Conservation (phyloP, 495 filamentous ascomycete genomes). For the Neurospora sp. region DNA sequence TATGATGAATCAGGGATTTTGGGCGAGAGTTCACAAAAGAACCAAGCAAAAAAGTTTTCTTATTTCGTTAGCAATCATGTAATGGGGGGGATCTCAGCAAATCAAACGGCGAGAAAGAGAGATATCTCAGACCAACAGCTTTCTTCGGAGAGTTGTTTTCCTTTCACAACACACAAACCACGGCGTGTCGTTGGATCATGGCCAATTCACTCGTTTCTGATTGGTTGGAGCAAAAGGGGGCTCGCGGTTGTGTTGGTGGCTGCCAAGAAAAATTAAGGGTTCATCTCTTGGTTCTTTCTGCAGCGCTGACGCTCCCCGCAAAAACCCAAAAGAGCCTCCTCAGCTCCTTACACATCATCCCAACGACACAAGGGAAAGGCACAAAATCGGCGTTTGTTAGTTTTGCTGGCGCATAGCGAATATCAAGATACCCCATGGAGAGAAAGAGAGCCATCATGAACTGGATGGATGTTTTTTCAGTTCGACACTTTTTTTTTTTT, state of each 20-base stretch:
- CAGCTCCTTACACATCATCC: not conserved
- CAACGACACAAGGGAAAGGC: not conserved
- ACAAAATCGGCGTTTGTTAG: not conserved
- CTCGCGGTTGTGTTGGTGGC: not conserved
- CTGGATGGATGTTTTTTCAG: not conserved
- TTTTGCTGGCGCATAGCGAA: not conserved
- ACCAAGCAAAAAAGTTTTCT: not conserved
- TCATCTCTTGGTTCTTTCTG: not conserved
- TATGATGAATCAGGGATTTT: not conserved
- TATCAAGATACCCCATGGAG: not conserved
- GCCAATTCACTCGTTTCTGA: not conserved
- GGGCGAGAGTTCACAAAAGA: not conserved
- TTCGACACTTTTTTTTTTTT: not conserved
- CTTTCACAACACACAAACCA: not conserved
- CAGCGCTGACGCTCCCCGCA: not conserved
- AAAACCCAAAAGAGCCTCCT: not conserved
- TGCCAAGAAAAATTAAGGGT: not conserved
- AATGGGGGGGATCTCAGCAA: not conserved
- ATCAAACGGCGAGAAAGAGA: not conserved
- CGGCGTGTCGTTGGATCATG: not conserved
- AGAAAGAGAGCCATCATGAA: not conserved
- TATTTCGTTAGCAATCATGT: not conserved
- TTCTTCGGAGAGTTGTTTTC: not conserved
- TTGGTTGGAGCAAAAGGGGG: not conserved
- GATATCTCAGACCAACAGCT: not conserved